Base-by-base conservation (phyloP, 2,329 filamentous ascomycete genomes). In the Alternaria sp. region DNA sequence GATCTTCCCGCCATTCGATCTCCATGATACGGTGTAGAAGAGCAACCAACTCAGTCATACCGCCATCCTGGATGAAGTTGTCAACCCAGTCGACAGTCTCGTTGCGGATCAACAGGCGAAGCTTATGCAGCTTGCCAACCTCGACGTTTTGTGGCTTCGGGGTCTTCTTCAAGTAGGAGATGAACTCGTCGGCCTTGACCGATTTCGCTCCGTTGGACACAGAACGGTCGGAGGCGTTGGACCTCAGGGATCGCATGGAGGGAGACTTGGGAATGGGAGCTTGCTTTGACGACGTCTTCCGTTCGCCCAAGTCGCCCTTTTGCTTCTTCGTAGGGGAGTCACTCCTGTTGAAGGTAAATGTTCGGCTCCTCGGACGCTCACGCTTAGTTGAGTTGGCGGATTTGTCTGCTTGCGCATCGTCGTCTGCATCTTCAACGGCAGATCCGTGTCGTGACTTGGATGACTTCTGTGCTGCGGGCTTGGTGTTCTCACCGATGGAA, bases 31-130 rank as follows among this genome's bases (percentile, higher is more conserved):
- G 87, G 77, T 96, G 90, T 46, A 98, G 82, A 54, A 98, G 81
- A 37, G 86, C 87, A 34, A 97, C 90, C 62, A 98, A 91, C 77
- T 97, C 92, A 66, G 90, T 86, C 93, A 98, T 96, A 21, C 95
- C 95, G 14, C 92, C 93, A 63, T 93, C 88, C 39, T 88, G 85
- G 68, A 98, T 92, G 75, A 98, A 99, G 11, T 88, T 86, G 73
- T 98, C 92, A 3, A 96, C 96, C 95, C 95, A 99, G 11, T 90
- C 87, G 5, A 99, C 92, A 0, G 94, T 96, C 80, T 99, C 95
- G 72, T 98, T 98, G 17, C 95, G 88, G 52, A 99, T 83, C 51
- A 98, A 80, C 21, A 97, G 84, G 13, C 94, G 88, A 44, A 99
- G 84, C 79, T 98, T 98, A 80, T 98, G 95, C 34, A 99, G 80